Evolutionary conservation across 2,329 filamentous ascomycete genomes (phyloP), one percentile per base, ranked within the genome.

Genomic region (Arachnopeziza araneosa): DNA sequence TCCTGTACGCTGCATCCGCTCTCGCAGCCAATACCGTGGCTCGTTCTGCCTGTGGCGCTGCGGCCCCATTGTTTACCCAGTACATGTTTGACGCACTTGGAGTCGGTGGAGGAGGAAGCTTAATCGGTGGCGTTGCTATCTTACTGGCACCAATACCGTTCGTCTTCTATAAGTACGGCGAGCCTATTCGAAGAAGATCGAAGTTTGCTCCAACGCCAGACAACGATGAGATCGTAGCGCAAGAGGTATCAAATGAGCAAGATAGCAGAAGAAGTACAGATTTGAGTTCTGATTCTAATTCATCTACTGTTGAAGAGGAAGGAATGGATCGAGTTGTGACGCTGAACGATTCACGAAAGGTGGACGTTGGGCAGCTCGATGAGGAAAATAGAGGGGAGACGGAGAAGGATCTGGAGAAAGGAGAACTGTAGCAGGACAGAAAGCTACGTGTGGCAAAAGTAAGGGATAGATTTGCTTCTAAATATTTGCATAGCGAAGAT

Each of bases 21-120:
- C 77, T 88, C 70, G 85, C 86, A 0, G 86, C 86, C 1, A 85
- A 87, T 49, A 83, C 77, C 50, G 84, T 84, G 58, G 78, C 80
- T 54, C 78, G 88, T n/a, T 84, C 80, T 9, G 76, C 80, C 6
- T 86, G 88, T 62, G 89, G 86, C 12, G 87, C 86, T 6, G 74
- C 84, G 0, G 79, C 88, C 1, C 86, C 86, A 0, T 74, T 89
- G 1, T 85, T 84, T 12, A 86, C 85, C 0, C 73, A 79, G 0
- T 75, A 77, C 14, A 74, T 75, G 72, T 75, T 73, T 60, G 68
- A 74, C 6, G 73, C 73, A 50, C 70, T 81, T 1, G 78, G 68
- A 69, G 83, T 70, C 69, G 85, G 72, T 64, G 88, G 70, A 80
- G 81, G 66, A 1, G 80, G 79, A 14, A 78, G 74, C 23, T 61